phyloP scores from a whole-genome alignment of 768 basidiomycete species.

The Mycena galericulata region DNA sequence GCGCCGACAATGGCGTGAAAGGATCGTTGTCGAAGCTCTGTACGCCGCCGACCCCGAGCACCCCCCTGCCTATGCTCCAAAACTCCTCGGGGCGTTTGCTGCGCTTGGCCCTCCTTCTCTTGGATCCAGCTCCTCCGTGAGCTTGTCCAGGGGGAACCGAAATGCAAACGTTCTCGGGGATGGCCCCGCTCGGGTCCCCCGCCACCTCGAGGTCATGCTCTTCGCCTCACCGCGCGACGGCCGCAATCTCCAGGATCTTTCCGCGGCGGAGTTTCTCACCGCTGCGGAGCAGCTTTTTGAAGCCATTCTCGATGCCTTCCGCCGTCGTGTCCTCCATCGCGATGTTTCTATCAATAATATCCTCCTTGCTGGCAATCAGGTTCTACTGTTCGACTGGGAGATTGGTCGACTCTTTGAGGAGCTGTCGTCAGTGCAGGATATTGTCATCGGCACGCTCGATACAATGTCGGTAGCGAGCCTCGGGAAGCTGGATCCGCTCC shows the following conservation, averaged over 20 bases:
- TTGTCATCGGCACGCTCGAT: constrained; percentile 11
- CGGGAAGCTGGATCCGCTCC: background rate
- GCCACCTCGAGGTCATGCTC: constrained; percentile 19
- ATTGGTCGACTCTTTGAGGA: constrained; percentile 4
- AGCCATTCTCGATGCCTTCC: constrained; percentile 15
- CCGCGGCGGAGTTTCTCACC: constrained; percentile 5
- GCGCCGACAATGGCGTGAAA: background rate
- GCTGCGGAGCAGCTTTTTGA: constrained; percentile 6
- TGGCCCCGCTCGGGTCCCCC: background rate
- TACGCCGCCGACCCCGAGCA: background rate
- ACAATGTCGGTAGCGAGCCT: constrained; percentile 17
- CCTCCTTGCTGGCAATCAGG: background rate
- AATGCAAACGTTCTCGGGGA: background rate
- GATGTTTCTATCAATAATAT: constrained; percentile 17
- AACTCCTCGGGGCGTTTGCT: background rate
- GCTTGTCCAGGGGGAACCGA: too few relatives aligned
- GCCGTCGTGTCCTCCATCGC: constrained; percentile 15
- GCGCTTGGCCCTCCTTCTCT: background rate
- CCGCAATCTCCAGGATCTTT: constrained; percentile 6
- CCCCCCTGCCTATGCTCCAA: constrained; percentile 10
- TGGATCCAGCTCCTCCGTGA: too few relatives aligned
- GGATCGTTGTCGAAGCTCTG: constrained; percentile 10
- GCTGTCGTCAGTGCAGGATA: background rate
- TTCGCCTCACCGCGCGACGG: constrained; percentile 5
- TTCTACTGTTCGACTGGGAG: constrained; percentile 22